Evolutionary conservation across 2,329 filamentous ascomycete species (phyloP), one percentile per base, ranked within the genome.

Genomic region (Fusarium sp.): DNA sequence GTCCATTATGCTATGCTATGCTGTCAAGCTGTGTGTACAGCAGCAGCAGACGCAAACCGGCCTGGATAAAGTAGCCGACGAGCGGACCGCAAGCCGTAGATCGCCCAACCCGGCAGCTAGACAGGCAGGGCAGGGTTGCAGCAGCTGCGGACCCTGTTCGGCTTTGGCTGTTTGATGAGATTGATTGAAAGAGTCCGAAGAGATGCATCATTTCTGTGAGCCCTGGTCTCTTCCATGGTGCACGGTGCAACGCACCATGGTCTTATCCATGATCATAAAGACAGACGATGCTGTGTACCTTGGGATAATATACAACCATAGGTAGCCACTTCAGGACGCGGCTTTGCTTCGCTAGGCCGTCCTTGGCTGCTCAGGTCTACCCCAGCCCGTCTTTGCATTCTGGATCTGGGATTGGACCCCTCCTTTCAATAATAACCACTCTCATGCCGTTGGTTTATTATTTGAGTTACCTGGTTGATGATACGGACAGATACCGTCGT

Each of bases 321-420:
- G 48, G 49, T 52, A 35, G 48, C 32, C 25, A 40, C 40, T 56
- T 53, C 48, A 58, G 41, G 44, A 54, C 58, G 59, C 53, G 41
- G 31, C 58, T 68, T 67, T 61, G 47, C 43, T 60, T 60, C 48
- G 19, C 36, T 47, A 67, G 46, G 52, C 64, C 43, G 34, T 52
- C 62, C 53, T 41, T 64, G 53, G 52, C 55, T 47, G 13, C 51
- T 66, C 47, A 46, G 29, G 45, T 42, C 44, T 58, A 53, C 41
- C 67, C 65, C 31, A 55, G 61, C 45, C 39, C 43, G 53, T 62
- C 49, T 52, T 32, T 60, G 31, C 47, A 65, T 53, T 58, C 47
- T 59, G 58, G 56, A 68, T 66, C 64, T 64, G 26, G 63, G 61
- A 71, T 68, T 67, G 65, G 64, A 68, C 53, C 58, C 67, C 64